These are phyloP conservation scores for Alternaria hordeiaustralica DNA, from an alignment of 2,329 filamentous ascomycete genomes.

Conservation along the genomic window DNA sequence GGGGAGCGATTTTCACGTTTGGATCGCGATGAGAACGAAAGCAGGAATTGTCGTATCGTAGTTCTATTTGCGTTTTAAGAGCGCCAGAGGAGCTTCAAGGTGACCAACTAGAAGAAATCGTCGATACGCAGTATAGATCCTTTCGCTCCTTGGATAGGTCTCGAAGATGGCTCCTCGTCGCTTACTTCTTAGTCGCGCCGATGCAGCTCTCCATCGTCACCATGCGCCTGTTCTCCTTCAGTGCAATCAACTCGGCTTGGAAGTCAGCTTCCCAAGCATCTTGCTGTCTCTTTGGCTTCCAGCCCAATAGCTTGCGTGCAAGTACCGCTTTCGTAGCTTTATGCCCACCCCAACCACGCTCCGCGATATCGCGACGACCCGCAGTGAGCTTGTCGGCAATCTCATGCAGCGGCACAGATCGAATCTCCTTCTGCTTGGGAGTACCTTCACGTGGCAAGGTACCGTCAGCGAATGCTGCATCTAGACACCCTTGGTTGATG, in stretches of 20 bases:
- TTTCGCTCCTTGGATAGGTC: neutral
- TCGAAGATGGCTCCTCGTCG: neutral
- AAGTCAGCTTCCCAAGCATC: slow-evolving; percentile 23
- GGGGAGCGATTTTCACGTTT: neutral
- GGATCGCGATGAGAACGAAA: neutral
- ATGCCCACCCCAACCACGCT: slow-evolving; percentile 20
- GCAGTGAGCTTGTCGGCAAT: slow-evolving; percentile 21
- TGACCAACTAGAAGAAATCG: neutral
- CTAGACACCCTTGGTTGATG: slow-evolving; percentile 16
- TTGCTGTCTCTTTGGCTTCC: slow-evolving; percentile 17
- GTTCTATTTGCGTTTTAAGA: neutral
- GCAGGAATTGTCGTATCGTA: neutral
- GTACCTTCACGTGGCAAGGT: slow-evolving; percentile 18
- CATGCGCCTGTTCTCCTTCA: slow-evolving; percentile 15
- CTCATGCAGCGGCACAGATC: slow-evolving; percentile 12
- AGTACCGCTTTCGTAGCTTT: slow-evolving; percentile 20
- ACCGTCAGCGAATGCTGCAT: slow-evolving; percentile 23
- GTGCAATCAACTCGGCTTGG: slow-evolving; percentile 19
- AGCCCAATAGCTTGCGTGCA: slow-evolving; percentile 16
- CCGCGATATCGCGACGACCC: slow-evolving; percentile 16
- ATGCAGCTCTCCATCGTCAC: slow-evolving; percentile 17
- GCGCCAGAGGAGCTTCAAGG: neutral
- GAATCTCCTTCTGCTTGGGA: slow-evolving; percentile 21
- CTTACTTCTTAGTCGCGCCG: slow-evolving; percentile 2
- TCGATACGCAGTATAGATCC: neutral